Conservation (phyloP, 2,329 filamentous ascomycete genomes). For the Penicillium sp. region DNA sequence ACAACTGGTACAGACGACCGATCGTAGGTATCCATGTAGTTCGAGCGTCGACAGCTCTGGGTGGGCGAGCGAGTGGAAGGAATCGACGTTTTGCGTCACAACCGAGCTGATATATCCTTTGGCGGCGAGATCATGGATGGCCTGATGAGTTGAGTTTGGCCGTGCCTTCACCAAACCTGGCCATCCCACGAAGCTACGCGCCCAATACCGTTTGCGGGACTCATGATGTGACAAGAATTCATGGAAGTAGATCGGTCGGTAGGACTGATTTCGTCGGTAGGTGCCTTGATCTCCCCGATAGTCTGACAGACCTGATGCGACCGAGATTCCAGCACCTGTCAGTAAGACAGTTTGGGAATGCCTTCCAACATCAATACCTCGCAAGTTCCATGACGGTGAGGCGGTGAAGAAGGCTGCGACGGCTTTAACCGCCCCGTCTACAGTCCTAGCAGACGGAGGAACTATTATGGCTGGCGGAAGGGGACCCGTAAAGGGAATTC, state of each 20-base stretch:
- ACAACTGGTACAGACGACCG: slow-evolving; percentile 79
- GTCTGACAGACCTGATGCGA: slow-evolving; percentile 88
- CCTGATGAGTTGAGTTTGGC: slow-evolving; percentile 78
- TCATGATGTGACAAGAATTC: slow-evolving; percentile 84
- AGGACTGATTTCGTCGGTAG: slow-evolving; percentile 86
- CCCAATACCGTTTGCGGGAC: slow-evolving; percentile 91
- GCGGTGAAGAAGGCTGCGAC: slow-evolving; percentile 73
- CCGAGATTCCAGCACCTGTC: slow-evolving; percentile 87
- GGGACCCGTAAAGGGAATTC: slow-evolving; percentile 86
- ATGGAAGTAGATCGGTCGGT: slow-evolving; percentile 87
- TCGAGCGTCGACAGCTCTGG: slow-evolving; percentile 74
- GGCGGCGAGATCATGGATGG: slow-evolving; percentile 68
- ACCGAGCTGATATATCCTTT: slow-evolving; percentile 73
- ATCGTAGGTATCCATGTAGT: slow-evolving; percentile 85
- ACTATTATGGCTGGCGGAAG: slow-evolving; percentile 73
- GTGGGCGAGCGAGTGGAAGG: slow-evolving; percentile 79
- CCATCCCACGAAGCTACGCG: slow-evolving; percentile 91
- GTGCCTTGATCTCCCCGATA: slow-evolving; percentile 89
- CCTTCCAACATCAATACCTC: slow-evolving; percentile 42
- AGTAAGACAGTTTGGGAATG: slow-evolving; percentile 63
- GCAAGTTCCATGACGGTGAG: slow-evolving; percentile 52
- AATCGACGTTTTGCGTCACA: slow-evolving; percentile 96
- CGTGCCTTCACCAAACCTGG: slow-evolving; percentile 72
- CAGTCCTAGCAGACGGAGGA: slow-evolving; percentile 68
- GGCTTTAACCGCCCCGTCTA: slow-evolving; percentile 72